Percentiles rank a stretch among this genome's conserved stretches.
Evolutionary conservation across 1,284 basidiomycete genomes (phyloP).

Genomic region (Boletus austroedulis): DNA sequence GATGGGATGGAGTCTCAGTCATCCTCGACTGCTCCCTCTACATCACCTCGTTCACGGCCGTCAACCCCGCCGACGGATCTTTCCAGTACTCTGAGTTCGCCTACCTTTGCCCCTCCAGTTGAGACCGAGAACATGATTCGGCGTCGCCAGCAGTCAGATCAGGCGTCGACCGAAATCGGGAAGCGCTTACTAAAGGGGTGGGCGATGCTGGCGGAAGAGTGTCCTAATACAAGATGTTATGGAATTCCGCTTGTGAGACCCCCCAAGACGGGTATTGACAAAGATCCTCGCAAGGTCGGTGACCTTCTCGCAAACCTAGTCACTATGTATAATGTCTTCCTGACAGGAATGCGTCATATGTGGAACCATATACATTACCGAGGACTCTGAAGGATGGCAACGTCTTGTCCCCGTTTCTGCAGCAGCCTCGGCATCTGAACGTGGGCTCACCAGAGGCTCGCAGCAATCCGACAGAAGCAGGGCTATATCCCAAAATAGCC

Average conservation of each 20-base stretch:
- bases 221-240: conserved; percentile 61
- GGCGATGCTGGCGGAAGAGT: conserved; percentile 83
- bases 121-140: conserved; percentile 63
- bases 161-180: conserved; percentile 74
- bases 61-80: conserved; percentile 75
- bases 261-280: conserved; percentile 57
- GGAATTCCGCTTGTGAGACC: conserved; percentile 73
- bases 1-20: conserved; percentile 34
- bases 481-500: conserved; percentile 21
- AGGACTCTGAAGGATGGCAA: conserved; percentile 52
- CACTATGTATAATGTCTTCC: conserved; percentile 10
- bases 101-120: conserved; percentile 55
- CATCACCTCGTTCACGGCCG: conserved; percentile 51
- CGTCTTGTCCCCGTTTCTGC: conserved; percentile 41
- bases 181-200: conserved; percentile 73
- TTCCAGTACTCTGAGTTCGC: conserved; percentile 57
- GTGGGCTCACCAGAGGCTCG: neutral
- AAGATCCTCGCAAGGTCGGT: conserved; percentile 62
- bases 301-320: conserved; percentile 2
- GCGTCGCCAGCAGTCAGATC: conserved; percentile 75
- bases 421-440: conserved; percentile 5
- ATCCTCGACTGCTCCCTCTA: conserved; percentile 48
- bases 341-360: conserved; percentile 77
- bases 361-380: conserved; percentile 55
- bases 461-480: conserved; percentile 14